These are phyloP conservation scores for Amylostereum chailletii DNA, from an alignment of 1,284 basidiomycete genomes.

Conservation along the genomic window DNA sequence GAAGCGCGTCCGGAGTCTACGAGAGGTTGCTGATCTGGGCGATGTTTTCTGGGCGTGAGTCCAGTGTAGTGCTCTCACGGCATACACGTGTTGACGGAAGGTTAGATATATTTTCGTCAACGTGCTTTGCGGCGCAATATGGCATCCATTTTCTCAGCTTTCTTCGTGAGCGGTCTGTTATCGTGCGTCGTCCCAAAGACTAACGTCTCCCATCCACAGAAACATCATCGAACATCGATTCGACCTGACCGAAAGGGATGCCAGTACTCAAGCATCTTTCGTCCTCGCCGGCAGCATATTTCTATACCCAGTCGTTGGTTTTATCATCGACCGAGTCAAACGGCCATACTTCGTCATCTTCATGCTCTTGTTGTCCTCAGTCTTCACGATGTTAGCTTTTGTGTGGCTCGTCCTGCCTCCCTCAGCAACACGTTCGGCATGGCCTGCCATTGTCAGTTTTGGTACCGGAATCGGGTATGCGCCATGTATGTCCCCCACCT, in stretches of 20 bases:
- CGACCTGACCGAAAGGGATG: constrained; percentile 46
- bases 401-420: constrained; percentile 60
- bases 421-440: constrained; percentile 42
- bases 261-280: constrained; percentile 61
- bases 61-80: not conserved
- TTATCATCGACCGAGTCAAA: constrained; percentile 50
- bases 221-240: constrained; percentile 70
- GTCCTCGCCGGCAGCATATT: constrained; percentile 69
- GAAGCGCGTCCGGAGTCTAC: constrained; percentile 42
- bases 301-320: constrained; percentile 64
- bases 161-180: constrained; percentile 44
- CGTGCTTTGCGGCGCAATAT: constrained; percentile 68
- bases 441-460: constrained; percentile 56
- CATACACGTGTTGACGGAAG: not conserved
- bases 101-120: constrained; percentile 63
- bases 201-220: constrained; percentile 24
- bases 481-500: constrained; percentile 37
- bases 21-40: constrained; percentile 56
- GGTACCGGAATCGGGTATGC: constrained; percentile 68
- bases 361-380: constrained; percentile 51
- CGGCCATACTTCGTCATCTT: constrained; percentile 47
- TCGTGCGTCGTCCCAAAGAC: not conserved
- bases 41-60: constrained; percentile 76
- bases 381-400: constrained; percentile 57
- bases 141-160: constrained; percentile 73